Conservation (phyloP, 2,329 filamentous ascomycete genomes). For the Xylaria sp. region DNA sequence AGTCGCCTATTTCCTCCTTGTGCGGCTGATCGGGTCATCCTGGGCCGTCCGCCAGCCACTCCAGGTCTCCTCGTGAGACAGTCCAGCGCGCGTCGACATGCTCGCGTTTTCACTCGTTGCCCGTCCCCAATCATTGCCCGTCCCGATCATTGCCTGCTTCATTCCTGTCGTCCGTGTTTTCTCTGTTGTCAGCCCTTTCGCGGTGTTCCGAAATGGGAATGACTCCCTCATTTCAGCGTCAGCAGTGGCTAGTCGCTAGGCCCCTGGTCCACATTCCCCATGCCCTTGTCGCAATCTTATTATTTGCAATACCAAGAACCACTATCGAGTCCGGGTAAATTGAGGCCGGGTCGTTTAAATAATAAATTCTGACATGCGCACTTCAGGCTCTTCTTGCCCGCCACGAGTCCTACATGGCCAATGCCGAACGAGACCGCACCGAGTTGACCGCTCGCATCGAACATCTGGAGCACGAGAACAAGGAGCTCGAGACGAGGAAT, state of each 20-base stretch:
- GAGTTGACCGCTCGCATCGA: slow-evolving; percentile 69
- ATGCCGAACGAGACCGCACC: slow-evolving; percentile 78
- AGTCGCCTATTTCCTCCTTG: slow-evolving; percentile 13
- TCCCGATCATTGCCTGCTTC: not conserved
- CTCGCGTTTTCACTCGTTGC: no score
- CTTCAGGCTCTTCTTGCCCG: slow-evolving; percentile 82
- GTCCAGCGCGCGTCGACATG: no score
- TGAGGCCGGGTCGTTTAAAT: slow-evolving; percentile 29
- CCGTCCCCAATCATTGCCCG: not conserved
- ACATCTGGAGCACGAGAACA: slow-evolving; percentile 68
- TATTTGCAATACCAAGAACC: not conserved
- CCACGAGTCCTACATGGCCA: slow-evolving; percentile 90
- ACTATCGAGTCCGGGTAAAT: slow-evolving; percentile 1
- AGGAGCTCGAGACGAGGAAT: slow-evolving; percentile 69
- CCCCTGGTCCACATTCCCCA: slow-evolving; percentile 24
- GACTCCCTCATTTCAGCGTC: not conserved
- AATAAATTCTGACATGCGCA: slow-evolving; percentile 64
- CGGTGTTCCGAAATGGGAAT: slow-evolving; percentile 9
- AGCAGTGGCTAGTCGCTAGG: not conserved
- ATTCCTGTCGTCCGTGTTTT: not conserved
- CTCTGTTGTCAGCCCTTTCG: not conserved
- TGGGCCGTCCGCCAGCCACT: not conserved
- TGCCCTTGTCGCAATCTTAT: slow-evolving; percentile 8
- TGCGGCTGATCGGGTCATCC: not conserved
- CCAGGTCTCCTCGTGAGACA: no score